Evolutionary conservation across 306 rosid species (phyloP), one percentile per base, ranked within the genome.

Genomic region (Morella rubra): DNA sequence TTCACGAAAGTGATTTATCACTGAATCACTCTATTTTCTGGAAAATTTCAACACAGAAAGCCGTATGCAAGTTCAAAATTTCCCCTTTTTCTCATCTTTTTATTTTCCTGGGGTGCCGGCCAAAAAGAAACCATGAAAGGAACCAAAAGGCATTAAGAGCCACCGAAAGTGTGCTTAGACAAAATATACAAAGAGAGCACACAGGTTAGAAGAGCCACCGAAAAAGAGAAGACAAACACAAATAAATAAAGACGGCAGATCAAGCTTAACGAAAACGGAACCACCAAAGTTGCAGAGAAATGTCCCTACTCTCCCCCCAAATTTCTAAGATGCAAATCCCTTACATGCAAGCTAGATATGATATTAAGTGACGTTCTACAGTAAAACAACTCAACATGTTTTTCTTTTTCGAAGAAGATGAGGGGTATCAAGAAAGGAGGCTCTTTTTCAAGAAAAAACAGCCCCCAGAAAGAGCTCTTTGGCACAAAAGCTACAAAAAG

Each of bases 31-130:
- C 62, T 44, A 73, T 66, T 20, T 62, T 69, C 69, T 49, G 74
- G 73, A 76, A 69, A 75, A 53, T 59, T 41, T 64, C 45, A 50
- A 76, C 71, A 72, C 76, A 37, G 60, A 81, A 10, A 53, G 68
- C 55, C 80, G 78, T 70, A 83, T 78, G 82, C 80, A 88, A 81
- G 78, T 45, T 81, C 13, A 41, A 78, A 77, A 76, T n/a, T 1
- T 52, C 4, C 18, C 58, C 58, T 18, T 8, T 32, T 32, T 32
- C 37, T 32, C 37, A 32, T 32, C 37, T 2, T 32, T 27, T 32
- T 32, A 49, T 49, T 49, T 49, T 49, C 15, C 52, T 47, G 52
- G 50, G 7, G 16, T 11, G 52, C 53, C 16, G 64, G 15, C 46
- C 69, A 42, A 66, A 66, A 44, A 66, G 50, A 66, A 66, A 66